Evolutionary conservation across 768 basidiomycete genomes (phyloP), one percentile per base, ranked within the genome.

Genomic region (Solioccasus polychromus): DNA sequence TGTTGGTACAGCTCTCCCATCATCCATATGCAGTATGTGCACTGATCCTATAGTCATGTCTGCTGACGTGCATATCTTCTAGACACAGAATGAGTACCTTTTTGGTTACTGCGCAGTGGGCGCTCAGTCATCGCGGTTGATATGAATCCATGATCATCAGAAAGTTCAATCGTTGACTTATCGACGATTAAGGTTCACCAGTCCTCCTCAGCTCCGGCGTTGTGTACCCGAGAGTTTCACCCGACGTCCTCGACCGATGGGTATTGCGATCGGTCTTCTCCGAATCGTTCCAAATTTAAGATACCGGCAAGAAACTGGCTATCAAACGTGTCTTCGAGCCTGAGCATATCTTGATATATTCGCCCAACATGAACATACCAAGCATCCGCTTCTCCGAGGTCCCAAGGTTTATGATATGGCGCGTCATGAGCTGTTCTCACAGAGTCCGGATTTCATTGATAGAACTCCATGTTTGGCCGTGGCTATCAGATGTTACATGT

Each of bases 331-430:
- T n/a, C 4, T 15, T 18, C 38, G 34, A 20, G 30, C n/a, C 18
- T 23, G 25, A 41, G 25, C 19, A 4, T 26, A 44, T 28, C 43
- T 29, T 34, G 39, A 38, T 40, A 35, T 29, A 19, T 38, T 30
- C 17, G 24, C 8, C 8, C 22, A 15, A 32, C 30, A 15, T 17
- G 24, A 42, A 48, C 26, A 48, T 19, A 17, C 26, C 38, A 10
- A 19, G 10, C 35, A 10, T 28, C 19, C 19, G 8, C 25, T 40
- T 43, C 43, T 45, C 55, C 51, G 55, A 58, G 55, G 55, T 31
- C 26, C 30, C 1, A 2, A 10, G 11, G 20, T 37, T 25, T 14
- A 35, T 46, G 31, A 15, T 19, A 22, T 26, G 1, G 19, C n/a
- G 8, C 42, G 22, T 35, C 26, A 2, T 32, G 36, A 34, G n/a